Conservation (phyloP, 345 rosid species). For the Pistacia integerrima region DNA sequence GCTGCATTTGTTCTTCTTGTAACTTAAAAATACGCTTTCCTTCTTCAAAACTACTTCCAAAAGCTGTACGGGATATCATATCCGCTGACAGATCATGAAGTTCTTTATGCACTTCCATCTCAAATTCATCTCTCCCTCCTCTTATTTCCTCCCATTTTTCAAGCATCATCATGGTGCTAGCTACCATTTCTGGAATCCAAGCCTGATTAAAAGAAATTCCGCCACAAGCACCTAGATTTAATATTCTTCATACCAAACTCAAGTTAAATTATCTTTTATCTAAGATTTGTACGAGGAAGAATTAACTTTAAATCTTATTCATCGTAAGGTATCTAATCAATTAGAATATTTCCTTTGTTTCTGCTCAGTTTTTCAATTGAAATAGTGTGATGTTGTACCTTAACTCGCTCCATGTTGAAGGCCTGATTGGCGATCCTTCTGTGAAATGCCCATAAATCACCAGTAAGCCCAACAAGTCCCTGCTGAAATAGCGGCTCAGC, state of each 20-base stretch:
- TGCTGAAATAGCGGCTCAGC: constrained; percentile 54
- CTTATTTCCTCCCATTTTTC: constrained; percentile 64
- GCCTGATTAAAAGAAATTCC: constrained; percentile 27
- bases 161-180: constrained; percentile 44
- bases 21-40: constrained; percentile 64
- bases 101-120: constrained; percentile 61
- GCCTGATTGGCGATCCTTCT: constrained; percentile 69
- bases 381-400: constrained; percentile 37
- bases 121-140: constrained; percentile 57
- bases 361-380: too few species aligned
- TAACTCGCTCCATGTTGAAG: constrained; percentile 62
- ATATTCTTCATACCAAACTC: too few species aligned
- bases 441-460: constrained; percentile 68
- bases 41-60: constrained; percentile 73
- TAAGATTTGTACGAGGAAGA: too few species aligned
- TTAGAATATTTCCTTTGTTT: too few species aligned
- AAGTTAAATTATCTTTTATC: too few species aligned
- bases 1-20: constrained; percentile 70
- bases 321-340: too few species aligned
- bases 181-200: constrained; percentile 70
- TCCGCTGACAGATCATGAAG: constrained; percentile 66
- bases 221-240: too few species aligned
- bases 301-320: too few species aligned
- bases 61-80: constrained; percentile 74
- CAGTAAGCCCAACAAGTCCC: constrained; percentile 70